These are phyloP conservation scores for Trypanosoma avium DNA, from an alignment of 208 protist species.

Conservation along the genomic window DNA sequence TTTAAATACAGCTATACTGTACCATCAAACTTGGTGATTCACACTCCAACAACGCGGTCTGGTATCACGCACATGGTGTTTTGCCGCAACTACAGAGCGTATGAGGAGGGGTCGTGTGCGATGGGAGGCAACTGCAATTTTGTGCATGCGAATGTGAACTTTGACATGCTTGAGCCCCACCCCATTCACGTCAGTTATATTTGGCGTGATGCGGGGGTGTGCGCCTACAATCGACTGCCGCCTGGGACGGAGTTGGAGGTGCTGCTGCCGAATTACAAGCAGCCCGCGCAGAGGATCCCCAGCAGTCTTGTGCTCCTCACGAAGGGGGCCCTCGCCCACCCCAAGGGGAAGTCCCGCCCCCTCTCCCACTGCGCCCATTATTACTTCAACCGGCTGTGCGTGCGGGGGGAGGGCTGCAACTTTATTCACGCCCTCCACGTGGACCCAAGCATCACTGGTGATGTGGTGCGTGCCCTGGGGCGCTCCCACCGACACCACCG, in stretches of 20 bases:
- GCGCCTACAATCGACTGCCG: constrained; percentile 60
- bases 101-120: constrained; percentile 36
- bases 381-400: constrained; percentile 87
- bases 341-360: constrained; percentile 21
- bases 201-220: constrained; percentile 49
- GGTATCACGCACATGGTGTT: constrained; percentile 79
- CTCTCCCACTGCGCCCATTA: constrained; percentile 86
- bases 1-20: constrained; percentile 68
- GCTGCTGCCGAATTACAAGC: constrained; percentile 62
- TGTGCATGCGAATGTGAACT: constrained; percentile 66
- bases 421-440: constrained; percentile 81
- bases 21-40: constrained; percentile 45
- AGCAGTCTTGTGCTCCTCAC: constrained; percentile 64
- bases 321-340: constrained; percentile 41
- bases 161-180: constrained; percentile 22
- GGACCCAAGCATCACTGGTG: constrained; percentile 58
- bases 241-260: constrained; percentile 49
- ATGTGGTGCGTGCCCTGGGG: constrained; percentile 59
- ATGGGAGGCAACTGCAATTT: constrained; percentile 71
- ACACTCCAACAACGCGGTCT: constrained; percentile 62
- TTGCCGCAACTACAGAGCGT: constrained; percentile 61
- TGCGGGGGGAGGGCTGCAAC: constrained; percentile 70
- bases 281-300: constrained; percentile 43
- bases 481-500: constrained; percentile 30
- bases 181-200: constrained; percentile 85